phyloP scores from a whole-genome alignment of 2,329 filamentous ascomycete genomes.

The Endoconidiophora polonica region DNA sequence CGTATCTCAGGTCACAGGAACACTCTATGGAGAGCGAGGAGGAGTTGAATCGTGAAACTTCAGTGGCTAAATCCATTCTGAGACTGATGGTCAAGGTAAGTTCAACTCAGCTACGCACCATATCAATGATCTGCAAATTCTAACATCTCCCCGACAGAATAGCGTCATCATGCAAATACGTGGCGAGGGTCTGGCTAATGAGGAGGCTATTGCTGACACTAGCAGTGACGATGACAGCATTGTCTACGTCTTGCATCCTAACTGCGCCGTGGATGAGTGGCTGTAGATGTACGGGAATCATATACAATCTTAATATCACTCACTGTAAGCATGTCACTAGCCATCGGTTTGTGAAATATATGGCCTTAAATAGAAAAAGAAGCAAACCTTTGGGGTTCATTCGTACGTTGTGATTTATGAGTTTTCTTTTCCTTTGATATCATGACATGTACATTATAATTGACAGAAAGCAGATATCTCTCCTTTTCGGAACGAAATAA shows the following conservation, averaged over 20 bases:
- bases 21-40: constrained; percentile 66
- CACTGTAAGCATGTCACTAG: neutral
- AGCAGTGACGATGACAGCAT: constrained; percentile 21
- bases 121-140: constrained; percentile 7
- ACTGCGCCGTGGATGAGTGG: constrained; percentile 63
- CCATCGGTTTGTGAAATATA: too few species aligned
- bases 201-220: constrained; percentile 24
- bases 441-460: too few species aligned
- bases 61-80: constrained; percentile 65
- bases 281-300: constrained; percentile 14
- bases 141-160: constrained; percentile 45
- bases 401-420: too few species aligned
- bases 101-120: constrained; percentile 13
- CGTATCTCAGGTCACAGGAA: constrained; percentile 89
- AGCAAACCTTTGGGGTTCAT: too few species aligned
- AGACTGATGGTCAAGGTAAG: constrained; percentile 91
- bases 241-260: constrained; percentile 85
- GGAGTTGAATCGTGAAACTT: constrained; percentile 59
- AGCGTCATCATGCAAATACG: constrained; percentile 74
- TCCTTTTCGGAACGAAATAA: too few species aligned
- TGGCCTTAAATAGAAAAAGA: too few species aligned
- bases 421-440: too few species aligned
- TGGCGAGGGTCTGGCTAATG: constrained; percentile 39
- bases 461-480: too few species aligned
- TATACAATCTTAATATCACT: neutral